Evolutionary conservation across 345 rosid species (phyloP), one percentile per base, ranked within the genome.

Genomic region (Pugionium cornutum): DNA sequence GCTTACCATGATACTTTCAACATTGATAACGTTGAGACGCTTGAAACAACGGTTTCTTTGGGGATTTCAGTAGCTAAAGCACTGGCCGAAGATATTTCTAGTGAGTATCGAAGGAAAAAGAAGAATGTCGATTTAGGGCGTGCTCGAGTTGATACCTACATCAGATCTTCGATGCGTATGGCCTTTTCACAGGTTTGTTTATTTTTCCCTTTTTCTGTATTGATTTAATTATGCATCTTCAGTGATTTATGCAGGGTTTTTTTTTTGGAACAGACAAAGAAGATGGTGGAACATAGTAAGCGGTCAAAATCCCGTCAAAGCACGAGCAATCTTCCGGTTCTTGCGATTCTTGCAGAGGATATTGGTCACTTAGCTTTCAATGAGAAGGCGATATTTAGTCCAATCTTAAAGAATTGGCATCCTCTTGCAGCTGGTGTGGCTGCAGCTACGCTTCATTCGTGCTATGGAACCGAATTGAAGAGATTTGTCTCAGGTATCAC

Each of bases 361-460:
- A 83, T 83, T 53, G 82, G 85, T 57, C 87, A 87, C 48, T 71
- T 94, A 66, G 96, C 95, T 48, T 73, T 84, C 67, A 87, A 80
- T 7, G 97, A 94, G 78, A 94, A 85, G 75, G 85, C 81, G 5
- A 83, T 85, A 53, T 94, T 83, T 72, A 88, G 96, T 79, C 97
- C 96, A 31, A 81, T 88, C 60, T 74, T 94, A 63, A 90, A 90
- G 89, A 86, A 80, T 68, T 90, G 99, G 99, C 96, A 90, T 60
- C 92, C 97, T 49, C 84, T 83, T 58, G 82, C 99, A 37, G 96
- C 96, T 25, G 99, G 97, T 64, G 87, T 84, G 4, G 97, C 97
- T 66, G 97, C 88, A 30, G 92, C 99, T 67, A 90, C 97, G 8
- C 95, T 94, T 69, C 99, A 94, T 88, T 81, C 86, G 29, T 88